Evolutionary conservation across 2,329 filamentous ascomycete species (phyloP), one percentile per base, ranked within the genome.

Genomic region (Calonectria fujianensis): DNA sequence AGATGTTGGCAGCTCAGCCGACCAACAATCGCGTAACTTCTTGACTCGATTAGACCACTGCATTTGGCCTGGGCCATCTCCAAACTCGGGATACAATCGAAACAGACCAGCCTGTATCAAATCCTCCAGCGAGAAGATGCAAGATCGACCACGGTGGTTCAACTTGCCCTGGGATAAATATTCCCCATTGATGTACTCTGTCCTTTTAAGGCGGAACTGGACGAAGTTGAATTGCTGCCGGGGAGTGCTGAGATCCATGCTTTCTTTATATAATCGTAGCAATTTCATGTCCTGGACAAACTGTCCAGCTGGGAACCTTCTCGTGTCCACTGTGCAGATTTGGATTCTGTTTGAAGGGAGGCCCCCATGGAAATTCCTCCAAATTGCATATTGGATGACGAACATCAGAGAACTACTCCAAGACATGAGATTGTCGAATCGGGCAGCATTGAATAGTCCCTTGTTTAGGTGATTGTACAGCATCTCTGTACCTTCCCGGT

Each of bases 331-430:
- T 37, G 11, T 45, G 27, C 68, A 70, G 52, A 70, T 64, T 8
- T n/a, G n/a, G 18, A 70, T 48, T 7, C 63, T 24, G n/a, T 45
- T 35, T n/a, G 57, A 31, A n/a, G 57, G 51, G 3, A 31, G 27
- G 10, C 35, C 14, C 16, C 41, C 9, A 2, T 14, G 35, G 27
- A n/a, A 35, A 13, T 32, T 35, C 18, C 66, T 69, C 50, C 50
- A 69, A 59, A 69, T 69, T 16, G 52, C 66, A 20, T 69, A 69
- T 41, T 69, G 50, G 24, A 69, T 59, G 20, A 57, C 31, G 41
- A 69, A 69, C 66, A 69, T n/a, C 1, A 69, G n/a, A 27, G 66
- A 69, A 27, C 66, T 57, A 51, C 50, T 59, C 66, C 66, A 69
- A 16, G 66, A 69, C 50, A 69, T 57, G 50, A 69, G 66, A 11